Percentiles rank a stretch among this genome's conserved stretches.
These are phyloP conservation scores for Grosmannia huntii DNA, from an alignment of 2,329 filamentous ascomycete species.

Conservation along the genomic window DNA sequence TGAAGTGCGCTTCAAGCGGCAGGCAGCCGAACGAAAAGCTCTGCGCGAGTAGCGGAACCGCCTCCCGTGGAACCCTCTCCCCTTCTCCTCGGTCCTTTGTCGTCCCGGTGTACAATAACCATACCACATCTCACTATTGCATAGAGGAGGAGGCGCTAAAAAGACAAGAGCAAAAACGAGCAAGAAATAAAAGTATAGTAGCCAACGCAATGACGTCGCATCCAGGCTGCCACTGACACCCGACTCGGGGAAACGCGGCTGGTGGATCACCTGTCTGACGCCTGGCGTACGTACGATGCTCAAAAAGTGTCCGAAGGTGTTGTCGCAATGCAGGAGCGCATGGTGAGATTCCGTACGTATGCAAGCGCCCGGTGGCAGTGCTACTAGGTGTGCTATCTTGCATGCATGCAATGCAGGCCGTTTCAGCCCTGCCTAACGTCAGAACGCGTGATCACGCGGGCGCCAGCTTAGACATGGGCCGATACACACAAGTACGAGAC, in stretches of 20 bases:
- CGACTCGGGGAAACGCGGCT: background rate
- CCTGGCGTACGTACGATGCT: no score
- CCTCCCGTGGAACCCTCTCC: background rate
- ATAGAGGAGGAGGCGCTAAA: background rate
- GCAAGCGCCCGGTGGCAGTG: background rate
- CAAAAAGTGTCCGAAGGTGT: background rate
- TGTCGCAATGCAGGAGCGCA: background rate
- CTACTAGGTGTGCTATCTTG: background rate
- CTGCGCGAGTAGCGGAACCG: slow-evolving; percentile 23
- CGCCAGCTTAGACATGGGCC: background rate
- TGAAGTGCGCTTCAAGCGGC: slow-evolving; percentile 77
- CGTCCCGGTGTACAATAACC: background rate
- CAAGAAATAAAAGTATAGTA: background rate
- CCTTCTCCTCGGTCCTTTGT: background rate
- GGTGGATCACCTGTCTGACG: no score
- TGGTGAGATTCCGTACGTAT: background rate
- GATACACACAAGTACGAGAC: background rate
- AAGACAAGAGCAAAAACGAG: background rate
- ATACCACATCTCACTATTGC: background rate
- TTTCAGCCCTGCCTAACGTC: background rate
- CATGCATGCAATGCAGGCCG: background rate
- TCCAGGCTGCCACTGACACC: background rate
- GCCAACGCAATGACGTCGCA: background rate
- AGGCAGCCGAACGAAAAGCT: slow-evolving; percentile 66
- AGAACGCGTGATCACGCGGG: background rate